These are phyloP conservation scores for Globisporangium barbulae DNA, from an alignment of 352 stramenopile genomes.

Conservation along the genomic window DNA sequence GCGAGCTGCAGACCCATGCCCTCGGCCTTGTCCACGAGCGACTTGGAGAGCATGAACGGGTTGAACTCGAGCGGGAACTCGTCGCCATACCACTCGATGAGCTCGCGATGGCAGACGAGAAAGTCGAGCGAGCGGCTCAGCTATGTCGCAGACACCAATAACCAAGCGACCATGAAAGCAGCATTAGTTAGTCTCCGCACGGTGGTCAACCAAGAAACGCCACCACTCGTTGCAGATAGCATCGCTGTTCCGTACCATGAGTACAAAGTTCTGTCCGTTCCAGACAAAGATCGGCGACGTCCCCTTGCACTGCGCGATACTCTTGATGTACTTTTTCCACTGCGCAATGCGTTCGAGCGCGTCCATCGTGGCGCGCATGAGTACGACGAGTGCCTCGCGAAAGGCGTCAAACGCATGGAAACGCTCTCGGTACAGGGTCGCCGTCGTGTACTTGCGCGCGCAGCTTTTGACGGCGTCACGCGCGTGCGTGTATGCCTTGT, in stretches of 20 bases:
- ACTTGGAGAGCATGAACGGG: slow-evolving; percentile 55
- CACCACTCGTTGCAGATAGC: neutral
- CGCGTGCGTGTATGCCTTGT: slow-evolving; percentile 26
- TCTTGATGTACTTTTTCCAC: slow-evolving; percentile 27
- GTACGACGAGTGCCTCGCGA: slow-evolving; percentile 21
- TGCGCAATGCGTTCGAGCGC: slow-evolving; percentile 35
- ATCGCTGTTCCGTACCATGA: slow-evolving; percentile 18
- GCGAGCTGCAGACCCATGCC: slow-evolving; percentile 29
- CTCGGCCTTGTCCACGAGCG: slow-evolving; percentile 43
- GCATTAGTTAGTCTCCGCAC: neutral
- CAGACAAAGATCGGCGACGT: slow-evolving; percentile 40
- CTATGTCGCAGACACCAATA: slow-evolving; percentile 15
- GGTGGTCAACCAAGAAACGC: neutral
- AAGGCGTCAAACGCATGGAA: slow-evolving; percentile 69
- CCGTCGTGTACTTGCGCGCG: slow-evolving; percentile 30
- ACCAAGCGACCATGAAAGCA: neutral
- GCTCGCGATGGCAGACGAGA: slow-evolving; percentile 26
- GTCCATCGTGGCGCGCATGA: slow-evolving; percentile 29
- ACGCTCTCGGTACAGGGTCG: slow-evolving; percentile 49
- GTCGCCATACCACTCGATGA: slow-evolving; percentile 70
- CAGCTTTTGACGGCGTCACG: slow-evolving; percentile 15
- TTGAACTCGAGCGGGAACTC: slow-evolving; percentile 68
- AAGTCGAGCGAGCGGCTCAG: slow-evolving; percentile 53
- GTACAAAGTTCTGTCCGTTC: slow-evolving; percentile 48
- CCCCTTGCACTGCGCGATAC: neutral